Base-by-base conservation (phyloP, 2,329 filamentous ascomycete genomes). In the Sordariomycetes sp. region DNA sequence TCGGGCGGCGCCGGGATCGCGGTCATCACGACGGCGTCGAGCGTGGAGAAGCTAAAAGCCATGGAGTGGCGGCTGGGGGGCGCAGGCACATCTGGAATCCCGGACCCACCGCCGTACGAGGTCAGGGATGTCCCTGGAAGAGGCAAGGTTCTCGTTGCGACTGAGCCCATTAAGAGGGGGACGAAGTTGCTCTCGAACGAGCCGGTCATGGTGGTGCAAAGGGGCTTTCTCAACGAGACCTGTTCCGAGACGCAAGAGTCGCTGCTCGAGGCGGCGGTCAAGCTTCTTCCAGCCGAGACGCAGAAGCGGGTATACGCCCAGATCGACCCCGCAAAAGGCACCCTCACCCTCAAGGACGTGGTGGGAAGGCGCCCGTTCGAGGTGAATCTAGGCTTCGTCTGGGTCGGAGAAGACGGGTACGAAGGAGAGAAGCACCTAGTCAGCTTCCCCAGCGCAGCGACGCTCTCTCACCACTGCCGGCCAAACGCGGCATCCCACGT, bases 401-500 rank as follows among this genome's bases (percentile, higher is more conserved):
- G 48, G 50, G 57, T 56, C 15, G 53, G 57, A 1, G 25, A n/a
- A n/a, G 35, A 50, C 28, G 50, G 53, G 2, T 57, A 32, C 55
- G 50, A 53, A 10, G 52, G 53, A 34, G 55, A 57, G 22, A 57
- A 57, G 53, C 54, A 58, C 22, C 12, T 55, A 12, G 17, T 58
- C 22, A 56, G 24, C 25, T 58, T 55, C 53, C 53, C 53, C 34
- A 48, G 51, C 4, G 34, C 36, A 7, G 53, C 32, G 17, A 6
- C 20, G 13, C 20, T 58, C 24, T 8, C 22, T 12, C 73, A 76
- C 62, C 72, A 74, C 63, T 76, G 73, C 61, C 69, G 72, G 1
- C 70, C 73, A 34, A 75, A 75, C 59, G 68, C 70, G 34, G 72
- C 72, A 62, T 75, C 75, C 65, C 69, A 67, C 60, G 73, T 72